A percentile compares a stretch with the other conserved stretches of the same genome.
phyloP scores from a whole-genome alignment of 2,329 filamentous ascomycete species.

The Penicillium sp. region DNA sequence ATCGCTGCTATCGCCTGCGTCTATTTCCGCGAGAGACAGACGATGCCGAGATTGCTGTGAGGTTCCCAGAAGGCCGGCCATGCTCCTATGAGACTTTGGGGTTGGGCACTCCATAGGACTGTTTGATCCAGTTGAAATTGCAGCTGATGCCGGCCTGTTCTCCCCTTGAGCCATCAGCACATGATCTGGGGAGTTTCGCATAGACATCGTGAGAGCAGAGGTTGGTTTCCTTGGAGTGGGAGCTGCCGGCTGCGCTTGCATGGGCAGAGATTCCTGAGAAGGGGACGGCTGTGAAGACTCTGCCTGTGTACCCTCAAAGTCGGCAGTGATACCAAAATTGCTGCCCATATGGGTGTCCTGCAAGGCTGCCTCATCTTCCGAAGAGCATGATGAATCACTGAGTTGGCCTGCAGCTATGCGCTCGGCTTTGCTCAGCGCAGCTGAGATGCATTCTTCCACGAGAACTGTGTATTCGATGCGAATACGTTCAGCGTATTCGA shows the following conservation, averaged over 20 bases:
- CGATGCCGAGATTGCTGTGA: conserved; percentile 65
- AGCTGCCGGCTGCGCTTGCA: conserved; percentile 5
- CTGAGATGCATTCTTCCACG: conserved; percentile 93
- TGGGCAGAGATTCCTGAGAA: conserved; percentile 12
- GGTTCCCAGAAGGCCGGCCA: conserved; percentile 57
- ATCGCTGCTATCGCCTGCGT: conserved; percentile 77
- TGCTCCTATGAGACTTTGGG: conserved; percentile 74
- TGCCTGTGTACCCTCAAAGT: conserved; percentile 1
- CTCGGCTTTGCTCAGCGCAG: conserved; percentile 83
- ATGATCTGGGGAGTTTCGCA: conserved; percentile 55
- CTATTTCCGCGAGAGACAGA: conserved; percentile 78
- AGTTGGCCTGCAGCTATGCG: conserved; percentile 81
- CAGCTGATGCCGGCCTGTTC: conserved; percentile 55
- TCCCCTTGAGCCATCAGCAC: conserved; percentile 45
- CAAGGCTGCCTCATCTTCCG: conserved; percentile 52
- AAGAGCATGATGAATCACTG: conserved; percentile 69
- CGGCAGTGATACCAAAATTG: conserved; percentile 4
- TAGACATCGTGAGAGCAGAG: conserved; percentile 56
- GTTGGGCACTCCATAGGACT: conserved; percentile 91
- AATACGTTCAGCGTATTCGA: conserved; percentile 95
- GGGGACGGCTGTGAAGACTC: conserved; percentile 6
- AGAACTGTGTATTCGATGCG: conserved; percentile 88
- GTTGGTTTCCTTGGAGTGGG: conserved; percentile 23
- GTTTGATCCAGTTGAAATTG: conserved; percentile 78
- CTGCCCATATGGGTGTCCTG: conserved; percentile 32